Percentiles rank a stretch among this genome's conserved stretches.
Conservation (phyloP, 805 yeast genomes). For the Starmera dryadoides region DNA sequence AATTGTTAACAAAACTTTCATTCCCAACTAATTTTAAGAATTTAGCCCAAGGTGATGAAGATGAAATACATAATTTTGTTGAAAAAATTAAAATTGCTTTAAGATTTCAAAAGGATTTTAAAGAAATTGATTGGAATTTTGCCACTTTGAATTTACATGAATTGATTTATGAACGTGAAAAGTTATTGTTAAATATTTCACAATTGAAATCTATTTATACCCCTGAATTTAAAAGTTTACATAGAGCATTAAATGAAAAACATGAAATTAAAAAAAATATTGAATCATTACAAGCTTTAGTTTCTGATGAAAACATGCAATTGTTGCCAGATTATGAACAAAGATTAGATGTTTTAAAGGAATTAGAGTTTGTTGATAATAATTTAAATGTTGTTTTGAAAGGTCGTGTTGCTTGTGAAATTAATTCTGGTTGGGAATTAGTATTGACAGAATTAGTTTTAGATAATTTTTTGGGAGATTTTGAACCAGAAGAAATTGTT, state of each 20-base stretch:
- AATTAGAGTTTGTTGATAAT: constrained; percentile 80
- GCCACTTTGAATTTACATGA: constrained; percentile 29
- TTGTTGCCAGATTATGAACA: constrained; percentile 91
- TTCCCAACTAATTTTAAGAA: constrained; percentile 5
- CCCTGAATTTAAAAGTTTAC: constrained; percentile 38
- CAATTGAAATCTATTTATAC: constrained; percentile 23
- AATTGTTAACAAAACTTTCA: constrained; percentile 33
- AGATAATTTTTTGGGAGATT: constrained; percentile 89
- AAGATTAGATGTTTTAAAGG: constrained; percentile 85
- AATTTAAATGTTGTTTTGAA: constrained; percentile 89
- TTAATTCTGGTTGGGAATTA: constrained; percentile 80
- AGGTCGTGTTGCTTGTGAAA: constrained; percentile 97
- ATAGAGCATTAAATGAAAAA: constrained; percentile 36
- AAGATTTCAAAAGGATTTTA: constrained; percentile 32
- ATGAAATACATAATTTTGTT: constrained; percentile 20
- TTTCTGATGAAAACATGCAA: constrained; percentile 85
- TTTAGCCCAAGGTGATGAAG: constrained; percentile 7
- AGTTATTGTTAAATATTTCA: constrained; percentile 24
- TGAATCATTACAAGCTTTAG: constrained; percentile 45
- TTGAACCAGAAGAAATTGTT: constrained; percentile 86
- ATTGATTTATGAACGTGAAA: constrained; percentile 29
- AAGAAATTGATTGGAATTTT: constrained; percentile 34
- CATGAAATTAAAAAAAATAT: constrained; percentile 43
- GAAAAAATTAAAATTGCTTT: constrained; percentile 27
- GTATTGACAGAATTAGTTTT: constrained; percentile 85